Conservation (phyloP, 768 basidiomycete genomes). For the Boletus subcaerulescens region DNA sequence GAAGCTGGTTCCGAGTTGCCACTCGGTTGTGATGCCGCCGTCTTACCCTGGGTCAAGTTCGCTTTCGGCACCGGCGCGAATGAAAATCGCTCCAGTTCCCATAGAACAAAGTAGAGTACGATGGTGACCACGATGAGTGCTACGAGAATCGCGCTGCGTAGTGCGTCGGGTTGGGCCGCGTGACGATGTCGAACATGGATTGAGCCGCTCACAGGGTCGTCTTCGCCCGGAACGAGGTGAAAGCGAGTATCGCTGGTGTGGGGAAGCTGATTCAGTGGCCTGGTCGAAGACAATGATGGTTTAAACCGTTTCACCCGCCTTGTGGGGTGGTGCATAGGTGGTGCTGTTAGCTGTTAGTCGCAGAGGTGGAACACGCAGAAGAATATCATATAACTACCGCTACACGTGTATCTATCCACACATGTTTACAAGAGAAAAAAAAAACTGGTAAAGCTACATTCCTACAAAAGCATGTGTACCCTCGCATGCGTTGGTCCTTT, state of each 20-base stretch:
- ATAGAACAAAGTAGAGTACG: slow-evolving; percentile 22
- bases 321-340: slow-evolving; percentile 17
- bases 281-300: slow-evolving; percentile 1
- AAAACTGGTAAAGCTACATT: too few species aligned
- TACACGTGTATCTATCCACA: too few species aligned
- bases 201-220: not conserved
- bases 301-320: slow-evolving; percentile 15
- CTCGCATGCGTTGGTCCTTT: too few species aligned
- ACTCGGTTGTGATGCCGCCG: not conserved
- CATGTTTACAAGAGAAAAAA: too few species aligned
- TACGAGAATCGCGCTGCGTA: slow-evolving; percentile 16
- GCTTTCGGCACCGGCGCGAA: not conserved
- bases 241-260: not conserved
- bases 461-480: too few species aligned
- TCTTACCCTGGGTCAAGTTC: not conserved
- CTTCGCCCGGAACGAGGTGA: not conserved
- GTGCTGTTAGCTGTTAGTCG: not conserved
- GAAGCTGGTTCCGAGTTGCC: not conserved
- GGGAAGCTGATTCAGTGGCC: not conserved
- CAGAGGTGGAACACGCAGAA: too few species aligned
- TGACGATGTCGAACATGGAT: slow-evolving; percentile 6
- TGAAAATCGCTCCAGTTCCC: slow-evolving; percentile 16
- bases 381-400: too few species aligned
- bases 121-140: slow-evolving; percentile 19
- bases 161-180: not conserved